Evolutionary conservation across 1,139 yeast genomes (phyloP).

Genomic region (Blastobotrys capitulatus): DNA sequence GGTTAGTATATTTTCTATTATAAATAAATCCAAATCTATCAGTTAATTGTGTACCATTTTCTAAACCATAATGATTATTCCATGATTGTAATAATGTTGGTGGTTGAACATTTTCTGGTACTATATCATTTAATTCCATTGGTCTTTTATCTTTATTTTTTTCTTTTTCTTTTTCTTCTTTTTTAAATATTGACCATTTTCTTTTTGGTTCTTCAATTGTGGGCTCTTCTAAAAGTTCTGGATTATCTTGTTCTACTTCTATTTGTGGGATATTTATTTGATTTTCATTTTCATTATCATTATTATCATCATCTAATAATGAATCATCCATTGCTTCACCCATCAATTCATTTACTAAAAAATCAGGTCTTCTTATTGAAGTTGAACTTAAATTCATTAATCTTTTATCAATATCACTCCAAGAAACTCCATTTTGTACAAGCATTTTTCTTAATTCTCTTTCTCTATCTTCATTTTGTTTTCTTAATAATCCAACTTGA

Average conservation of each 20-base stretch:
- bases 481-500: slow-evolving; percentile 40
- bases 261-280: too few species aligned
- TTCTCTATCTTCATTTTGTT: slow-evolving; percentile 42
- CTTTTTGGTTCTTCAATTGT: neutral
- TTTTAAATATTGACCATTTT: slow-evolving; percentile 5
- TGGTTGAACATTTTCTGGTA: slow-evolving; percentile 34
- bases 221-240: neutral
- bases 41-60: slow-evolving; percentile 30
- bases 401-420: slow-evolving; percentile 41
- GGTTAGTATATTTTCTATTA: slow-evolving; percentile 14
- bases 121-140: slow-evolving; percentile 44
- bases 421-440: slow-evolving; percentile 43
- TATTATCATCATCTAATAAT: neutral
- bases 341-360: slow-evolving; percentile 27
- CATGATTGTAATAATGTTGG: slow-evolving; percentile 32
- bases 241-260: too few species aligned
- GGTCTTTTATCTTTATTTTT: slow-evolving; percentile 31
- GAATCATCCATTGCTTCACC: slow-evolving; percentile 28
- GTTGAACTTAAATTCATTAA: slow-evolving; percentile 28
- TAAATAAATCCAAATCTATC: slow-evolving; percentile 51
- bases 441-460: slow-evolving; percentile 41
- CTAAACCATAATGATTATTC: slow-evolving; percentile 26
- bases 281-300: neutral
- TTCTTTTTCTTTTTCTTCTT: neutral
- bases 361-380: slow-evolving; percentile 24